Conservation (phyloP, 1,284 basidiomycete genomes). For the Rhodotorula sp. region DNA sequence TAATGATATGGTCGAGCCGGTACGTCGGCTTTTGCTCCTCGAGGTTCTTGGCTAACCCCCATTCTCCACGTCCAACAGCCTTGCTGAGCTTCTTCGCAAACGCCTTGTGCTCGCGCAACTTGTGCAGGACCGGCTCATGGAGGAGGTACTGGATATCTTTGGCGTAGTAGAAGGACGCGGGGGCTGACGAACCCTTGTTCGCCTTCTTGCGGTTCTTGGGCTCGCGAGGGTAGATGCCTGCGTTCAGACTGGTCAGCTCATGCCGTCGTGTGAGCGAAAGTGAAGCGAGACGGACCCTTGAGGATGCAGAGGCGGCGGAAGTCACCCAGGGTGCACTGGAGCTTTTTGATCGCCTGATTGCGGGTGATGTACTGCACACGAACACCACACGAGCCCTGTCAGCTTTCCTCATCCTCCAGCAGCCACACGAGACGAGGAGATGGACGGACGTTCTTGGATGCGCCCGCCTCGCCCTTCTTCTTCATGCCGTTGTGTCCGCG, state of each 20-base stretch:
- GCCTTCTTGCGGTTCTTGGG: conserved; percentile 88
- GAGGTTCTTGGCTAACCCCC: conserved; percentile 89
- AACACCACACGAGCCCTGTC: no score
- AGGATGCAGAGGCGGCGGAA: conserved; percentile 96
- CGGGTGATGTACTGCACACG: conserved; percentile 61
- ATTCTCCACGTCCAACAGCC: conserved; percentile 90
- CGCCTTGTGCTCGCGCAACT: conserved; percentile 94
- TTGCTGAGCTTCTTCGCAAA: conserved; percentile 96
- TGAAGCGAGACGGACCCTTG: conserved; percentile 65
- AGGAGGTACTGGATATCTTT: conserved; percentile 98
- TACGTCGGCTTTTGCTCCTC: conserved; percentile 84
- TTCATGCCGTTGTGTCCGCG: conserved; percentile 39
- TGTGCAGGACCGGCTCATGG: conserved; percentile 94
- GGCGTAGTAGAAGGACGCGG: conserved; percentile 90
- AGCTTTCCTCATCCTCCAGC: not conserved
- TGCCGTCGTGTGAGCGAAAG: not conserved
- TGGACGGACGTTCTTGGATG: conserved; percentile 67
- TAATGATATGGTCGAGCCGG: conserved; percentile 84
- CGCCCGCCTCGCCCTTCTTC: conserved; percentile 50
- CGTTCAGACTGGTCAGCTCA: not conserved
- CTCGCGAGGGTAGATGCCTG: conserved; percentile 96
- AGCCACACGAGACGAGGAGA: not conserved
- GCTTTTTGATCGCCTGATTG: conserved; percentile 63
- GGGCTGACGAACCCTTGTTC: conserved; percentile 95
- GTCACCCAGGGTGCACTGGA: conserved; percentile 95